phyloP scores from a whole-genome alignment of 768 basidiomycete species.

The Pleurotus tuber-regium region DNA sequence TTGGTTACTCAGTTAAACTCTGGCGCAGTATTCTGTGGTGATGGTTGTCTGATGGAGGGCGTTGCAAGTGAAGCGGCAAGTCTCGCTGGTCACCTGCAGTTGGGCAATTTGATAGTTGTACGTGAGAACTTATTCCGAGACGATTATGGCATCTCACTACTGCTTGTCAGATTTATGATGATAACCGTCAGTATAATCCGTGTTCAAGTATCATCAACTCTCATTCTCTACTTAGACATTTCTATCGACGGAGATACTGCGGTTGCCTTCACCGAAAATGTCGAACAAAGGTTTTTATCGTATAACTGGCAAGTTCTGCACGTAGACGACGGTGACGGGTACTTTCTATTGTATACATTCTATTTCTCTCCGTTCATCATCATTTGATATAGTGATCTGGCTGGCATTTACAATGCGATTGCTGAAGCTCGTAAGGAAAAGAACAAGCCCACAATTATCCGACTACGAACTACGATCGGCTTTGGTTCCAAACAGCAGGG shows the following conservation, averaged over 20 bases:
- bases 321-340: constrained; percentile 80
- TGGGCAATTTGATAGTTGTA: constrained; percentile 90
- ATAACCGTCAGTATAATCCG: constrained; percentile 71
- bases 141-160: constrained; percentile 12
- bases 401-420: constrained; percentile 76
- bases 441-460: constrained; percentile 84
- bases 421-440: constrained; percentile 72
- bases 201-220: constrained; percentile 8
- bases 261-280: constrained; percentile 92
- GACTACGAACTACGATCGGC: constrained; percentile 87
- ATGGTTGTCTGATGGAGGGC: constrained; percentile 98
- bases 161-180: constrained; percentile 75
- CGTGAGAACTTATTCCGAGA: constrained; percentile 26
- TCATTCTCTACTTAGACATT: constrained; percentile 58
- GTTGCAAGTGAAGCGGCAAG: constrained; percentile 90
- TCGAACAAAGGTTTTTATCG: constrained; percentile 80
- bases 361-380: constrained; percentile 9
- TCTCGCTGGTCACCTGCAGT: constrained; percentile 89
- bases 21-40: constrained; percentile 77
- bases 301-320: constrained; percentile 95
- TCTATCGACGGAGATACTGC: constrained; percentile 95
- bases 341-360: constrained; percentile 18
- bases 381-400: constrained; percentile 56
- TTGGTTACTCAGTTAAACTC: not conserved
- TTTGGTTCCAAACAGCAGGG: constrained; percentile 92